Percentiles rank a stretch among this genome's conserved stretches.
These are phyloP conservation scores for Bipolaris bicolor DNA, from an alignment of 2,329 filamentous ascomycete species.

Conservation along the genomic window DNA sequence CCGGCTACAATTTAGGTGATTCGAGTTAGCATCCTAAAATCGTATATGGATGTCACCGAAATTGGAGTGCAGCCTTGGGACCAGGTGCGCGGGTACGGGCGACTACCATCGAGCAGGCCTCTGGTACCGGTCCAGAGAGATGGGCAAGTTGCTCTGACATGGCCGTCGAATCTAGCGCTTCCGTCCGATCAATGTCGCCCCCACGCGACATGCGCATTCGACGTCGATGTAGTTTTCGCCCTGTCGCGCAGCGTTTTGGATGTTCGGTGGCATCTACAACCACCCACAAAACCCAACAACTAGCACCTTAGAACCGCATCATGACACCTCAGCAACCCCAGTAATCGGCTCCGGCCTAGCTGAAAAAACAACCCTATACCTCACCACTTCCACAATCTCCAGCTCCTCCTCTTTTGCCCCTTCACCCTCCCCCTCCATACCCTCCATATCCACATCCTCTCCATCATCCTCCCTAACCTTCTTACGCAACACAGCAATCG, in stretches of 20 bases:
- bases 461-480: constrained; percentile 36
- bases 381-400: constrained; percentile 86
- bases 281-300: neutral
- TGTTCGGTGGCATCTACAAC: too few relatives aligned
- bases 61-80: neutral
- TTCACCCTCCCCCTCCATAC: constrained; percentile 12
- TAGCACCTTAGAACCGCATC: neutral
- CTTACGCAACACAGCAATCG: constrained; percentile 76
- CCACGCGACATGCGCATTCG: neutral
- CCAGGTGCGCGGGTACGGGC: neutral
- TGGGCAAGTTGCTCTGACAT: neutral
- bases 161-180: neutral
- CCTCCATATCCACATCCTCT: constrained; percentile 39
- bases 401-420: constrained; percentile 57
- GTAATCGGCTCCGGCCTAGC: constrained; percentile 81
- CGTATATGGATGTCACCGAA: neutral
- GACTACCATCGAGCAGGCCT: neutral
- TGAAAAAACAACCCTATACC: constrained; percentile 85
- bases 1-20: constrained; percentile 5
- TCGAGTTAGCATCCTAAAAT: neutral
- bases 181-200: neutral
- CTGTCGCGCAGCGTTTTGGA: neutral
- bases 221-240: neutral
- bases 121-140: neutral
- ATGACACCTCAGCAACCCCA: constrained; percentile 27